Conservation (phyloP, 1,284 basidiomycete species). For the Puccinia hordei region DNA sequence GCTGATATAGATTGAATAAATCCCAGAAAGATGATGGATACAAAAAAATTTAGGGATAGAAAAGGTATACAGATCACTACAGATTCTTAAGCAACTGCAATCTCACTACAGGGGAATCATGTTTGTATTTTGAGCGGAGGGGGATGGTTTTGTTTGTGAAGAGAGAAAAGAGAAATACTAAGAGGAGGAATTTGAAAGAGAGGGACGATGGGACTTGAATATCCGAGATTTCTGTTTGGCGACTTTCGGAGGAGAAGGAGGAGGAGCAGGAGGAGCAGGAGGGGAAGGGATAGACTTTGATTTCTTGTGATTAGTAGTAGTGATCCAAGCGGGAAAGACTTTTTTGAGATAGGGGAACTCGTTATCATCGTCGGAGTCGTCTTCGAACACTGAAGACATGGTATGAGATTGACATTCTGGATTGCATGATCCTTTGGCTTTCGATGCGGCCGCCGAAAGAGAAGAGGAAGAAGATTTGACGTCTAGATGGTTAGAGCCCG, state of each 20-base stretch:
- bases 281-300: not conserved
- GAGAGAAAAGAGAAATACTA: too few species aligned
- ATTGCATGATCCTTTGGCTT: not conserved
- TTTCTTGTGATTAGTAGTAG: not conserved
- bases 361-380: conserved; percentile 14
- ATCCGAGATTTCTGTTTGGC: conserved; percentile 1
- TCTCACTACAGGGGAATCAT: not conserved
- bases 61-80: conserved; percentile 10
- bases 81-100: not conserved
- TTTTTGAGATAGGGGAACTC: not conserved
- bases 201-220: not conserved
- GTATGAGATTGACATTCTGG: conserved; percentile 12
- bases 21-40: too few species aligned
- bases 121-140: too few species aligned
- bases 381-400: conserved; percentile 14
- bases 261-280: too few species aligned
- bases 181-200: not conserved
- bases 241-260: not conserved
- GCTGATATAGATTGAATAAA: too few species aligned
- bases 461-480: too few species aligned
- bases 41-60: too few species aligned
- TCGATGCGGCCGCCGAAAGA: too few species aligned
- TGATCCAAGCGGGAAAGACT: conserved; percentile 16
- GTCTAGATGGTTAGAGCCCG: not conserved
- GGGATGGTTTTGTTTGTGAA: not conserved